These are phyloP conservation scores for Inosperma sp. DNA, from an alignment of 768 basidiomycete genomes.

Conservation along the genomic window DNA sequence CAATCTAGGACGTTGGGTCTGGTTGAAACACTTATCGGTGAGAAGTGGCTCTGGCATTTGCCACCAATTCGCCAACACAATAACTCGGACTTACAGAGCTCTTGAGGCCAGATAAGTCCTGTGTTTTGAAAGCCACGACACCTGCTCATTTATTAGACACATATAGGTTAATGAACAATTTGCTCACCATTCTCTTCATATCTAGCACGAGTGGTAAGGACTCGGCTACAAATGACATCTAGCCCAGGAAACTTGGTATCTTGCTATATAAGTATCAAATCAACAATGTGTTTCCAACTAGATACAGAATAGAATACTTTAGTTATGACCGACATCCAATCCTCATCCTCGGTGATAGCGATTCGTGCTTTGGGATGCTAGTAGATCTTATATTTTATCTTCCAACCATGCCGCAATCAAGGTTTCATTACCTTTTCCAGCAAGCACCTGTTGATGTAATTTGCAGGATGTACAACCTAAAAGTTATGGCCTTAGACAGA, in stretches of 20 bases:
- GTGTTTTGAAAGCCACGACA: neutral
- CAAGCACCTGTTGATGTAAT: neutral
- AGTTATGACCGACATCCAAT: constrained; percentile 8
- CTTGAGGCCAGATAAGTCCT: neutral
- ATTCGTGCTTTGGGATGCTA: constrained; percentile 4
- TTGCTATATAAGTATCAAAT: neutral
- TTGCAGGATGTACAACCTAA: neutral
- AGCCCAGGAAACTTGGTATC: neutral
- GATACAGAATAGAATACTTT: constrained; percentile 6
- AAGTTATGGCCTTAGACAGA: neutral
- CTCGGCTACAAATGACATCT: neutral
- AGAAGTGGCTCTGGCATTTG: too few relatives aligned
- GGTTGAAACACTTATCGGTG: too few relatives aligned
- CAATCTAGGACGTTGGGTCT: too few relatives aligned
- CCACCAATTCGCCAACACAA: too few relatives aligned
- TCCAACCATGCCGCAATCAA: neutral
- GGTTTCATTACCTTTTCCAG: neutral
- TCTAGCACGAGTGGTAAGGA: neutral
- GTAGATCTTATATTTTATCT: neutral
- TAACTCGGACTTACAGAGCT: too few relatives aligned
- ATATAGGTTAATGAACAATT: neutral
- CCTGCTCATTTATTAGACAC: neutral
- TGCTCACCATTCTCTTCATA: neutral
- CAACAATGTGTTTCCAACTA: neutral
- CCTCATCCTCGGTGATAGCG: constrained; percentile 9